Percentiles rank a stretch among this genome's conserved stretches.
phyloP scores from a whole-genome alignment of 192 early-diverging fungal genomes.

The Rhizophagus clarus region DNA sequence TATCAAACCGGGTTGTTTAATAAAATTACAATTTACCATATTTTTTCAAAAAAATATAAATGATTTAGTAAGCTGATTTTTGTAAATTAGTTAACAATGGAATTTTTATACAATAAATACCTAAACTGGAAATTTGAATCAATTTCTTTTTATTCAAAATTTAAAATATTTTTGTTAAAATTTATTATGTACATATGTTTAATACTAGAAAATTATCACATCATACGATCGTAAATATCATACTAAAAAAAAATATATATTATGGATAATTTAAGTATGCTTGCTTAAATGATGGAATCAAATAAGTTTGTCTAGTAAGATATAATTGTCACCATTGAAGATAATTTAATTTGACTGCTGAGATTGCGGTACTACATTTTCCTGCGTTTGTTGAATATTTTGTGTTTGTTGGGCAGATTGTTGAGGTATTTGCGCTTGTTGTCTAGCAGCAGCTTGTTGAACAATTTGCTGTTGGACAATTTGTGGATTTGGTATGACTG shows the following conservation, averaged over 20 bases:
- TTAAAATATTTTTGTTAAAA: not conserved
- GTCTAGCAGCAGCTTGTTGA: not conserved
- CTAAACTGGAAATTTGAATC: too few relatives aligned
- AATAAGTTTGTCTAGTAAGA: not conserved
- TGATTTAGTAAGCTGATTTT: too few relatives aligned
- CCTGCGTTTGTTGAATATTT: not conserved
- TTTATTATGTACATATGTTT: not conserved
- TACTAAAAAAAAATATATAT: not conserved
- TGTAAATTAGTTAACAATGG: too few relatives aligned
- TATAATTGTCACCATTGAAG: not conserved
- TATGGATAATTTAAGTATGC: not conserved
- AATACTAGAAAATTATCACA: not conserved
- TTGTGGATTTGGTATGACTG: not conserved
- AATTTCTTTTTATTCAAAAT: too few relatives aligned
- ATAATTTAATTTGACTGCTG: not conserved
- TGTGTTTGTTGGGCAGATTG: not conserved
- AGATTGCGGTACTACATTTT: not conserved
- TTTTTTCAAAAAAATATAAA: too few relatives aligned
- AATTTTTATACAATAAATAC: too few relatives aligned
- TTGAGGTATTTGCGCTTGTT: not conserved
- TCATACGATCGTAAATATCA: too few relatives aligned
- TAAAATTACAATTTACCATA: too few relatives aligned
- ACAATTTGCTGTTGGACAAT: not conserved
- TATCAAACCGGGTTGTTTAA: too few relatives aligned
- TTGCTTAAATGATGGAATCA: not conserved